A percentile compares a stretch with the other conserved stretches of the same genome.
These are phyloP conservation scores for Vitellaria paradoxa DNA, from an alignment of 179 eudicot species.

Conservation along the genomic window DNA sequence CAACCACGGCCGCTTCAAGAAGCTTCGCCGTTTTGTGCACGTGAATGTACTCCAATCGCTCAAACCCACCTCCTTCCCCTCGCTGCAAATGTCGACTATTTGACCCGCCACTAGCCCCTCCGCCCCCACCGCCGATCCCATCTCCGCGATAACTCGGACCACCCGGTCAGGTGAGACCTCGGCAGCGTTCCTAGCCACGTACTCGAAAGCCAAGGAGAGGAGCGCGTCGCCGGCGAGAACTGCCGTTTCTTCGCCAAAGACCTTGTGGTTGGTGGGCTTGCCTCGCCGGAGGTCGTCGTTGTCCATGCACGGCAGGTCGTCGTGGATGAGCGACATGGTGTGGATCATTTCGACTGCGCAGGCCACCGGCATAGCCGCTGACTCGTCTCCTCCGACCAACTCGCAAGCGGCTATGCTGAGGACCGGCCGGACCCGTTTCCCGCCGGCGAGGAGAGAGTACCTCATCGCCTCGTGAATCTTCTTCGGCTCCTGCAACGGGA, in stretches of 20 bases:
- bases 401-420: conserved; percentile 62
- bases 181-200: conserved; percentile 3
- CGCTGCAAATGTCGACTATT: conserved; percentile 18
- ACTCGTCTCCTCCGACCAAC: conserved; percentile 49
- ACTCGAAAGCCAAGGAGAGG: conserved; percentile 22
- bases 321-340: conserved; percentile 63
- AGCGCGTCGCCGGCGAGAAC: conserved; percentile 26
- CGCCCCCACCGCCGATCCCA: conserved; percentile 23
- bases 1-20: conserved; percentile 21
- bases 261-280: conserved; percentile 57
- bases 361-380: conserved; percentile 44
- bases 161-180: conserved; percentile 16
- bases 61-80: conserved; percentile 15
- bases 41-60: conserved; percentile 21
- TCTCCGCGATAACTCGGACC: conserved; percentile 17
- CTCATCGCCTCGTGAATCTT: conserved; percentile 60
- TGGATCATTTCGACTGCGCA: conserved; percentile 69
- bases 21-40: conserved; percentile 23
- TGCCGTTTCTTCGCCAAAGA: conserved; percentile 52
- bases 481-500: conserved; percentile 39
- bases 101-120: conserved; percentile 24
- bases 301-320: conserved; percentile 70
- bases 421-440: conserved; percentile 52
- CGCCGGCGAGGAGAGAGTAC: conserved; percentile 58
- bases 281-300: conserved; percentile 66